A percentile compares a stretch with the other conserved stretches of the same genome.
phyloP scores from a whole-genome alignment of 2,329 filamentous ascomycete genomes.

The Clarireedia homoeocarpa region DNA sequence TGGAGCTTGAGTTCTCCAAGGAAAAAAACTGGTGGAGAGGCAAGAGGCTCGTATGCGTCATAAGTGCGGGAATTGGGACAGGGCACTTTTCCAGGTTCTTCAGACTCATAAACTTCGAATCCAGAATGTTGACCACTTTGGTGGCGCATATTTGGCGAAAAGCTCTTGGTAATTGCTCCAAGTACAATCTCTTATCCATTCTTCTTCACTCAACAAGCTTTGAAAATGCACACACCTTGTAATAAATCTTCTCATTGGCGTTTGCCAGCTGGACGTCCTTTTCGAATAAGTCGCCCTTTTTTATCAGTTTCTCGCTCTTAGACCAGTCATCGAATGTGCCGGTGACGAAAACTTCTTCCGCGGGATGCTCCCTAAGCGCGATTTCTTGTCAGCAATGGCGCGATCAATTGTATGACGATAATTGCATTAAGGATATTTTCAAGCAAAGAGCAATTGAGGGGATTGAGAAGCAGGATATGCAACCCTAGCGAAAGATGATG shows the following conservation, averaged over 20 bases:
- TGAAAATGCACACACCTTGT: constrained; percentile 66
- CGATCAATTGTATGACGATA: not conserved
- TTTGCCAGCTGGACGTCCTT: constrained; percentile 71
- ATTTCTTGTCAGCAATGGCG: not conserved
- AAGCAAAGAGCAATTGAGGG: not conserved
- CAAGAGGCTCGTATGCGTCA: constrained; percentile 1
- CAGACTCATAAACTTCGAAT: constrained; percentile 1
- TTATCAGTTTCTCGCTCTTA: constrained; percentile 76
- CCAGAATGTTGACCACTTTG: constrained; percentile 5
- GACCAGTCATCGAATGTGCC: constrained; percentile 94
- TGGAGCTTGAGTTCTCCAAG: not conserved
- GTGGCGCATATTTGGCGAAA: not conserved
- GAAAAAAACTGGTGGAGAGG: not conserved
- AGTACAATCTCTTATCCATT: not conserved
- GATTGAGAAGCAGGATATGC: too few species aligned
- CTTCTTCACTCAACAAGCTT: not conserved
- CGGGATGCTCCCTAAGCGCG: constrained; percentile 65
- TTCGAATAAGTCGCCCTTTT: constrained; percentile 64
- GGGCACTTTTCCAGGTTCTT: not conserved
- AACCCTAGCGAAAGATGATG: too few species aligned
- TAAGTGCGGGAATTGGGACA: constrained; percentile 4
- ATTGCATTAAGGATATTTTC: not conserved
- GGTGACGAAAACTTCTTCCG: constrained; percentile 83
- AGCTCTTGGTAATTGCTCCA: not conserved
- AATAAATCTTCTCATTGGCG: constrained; percentile 67